phyloP scores from a whole-genome alignment of 345 rosid species.

The Boechera stricta region DNA sequence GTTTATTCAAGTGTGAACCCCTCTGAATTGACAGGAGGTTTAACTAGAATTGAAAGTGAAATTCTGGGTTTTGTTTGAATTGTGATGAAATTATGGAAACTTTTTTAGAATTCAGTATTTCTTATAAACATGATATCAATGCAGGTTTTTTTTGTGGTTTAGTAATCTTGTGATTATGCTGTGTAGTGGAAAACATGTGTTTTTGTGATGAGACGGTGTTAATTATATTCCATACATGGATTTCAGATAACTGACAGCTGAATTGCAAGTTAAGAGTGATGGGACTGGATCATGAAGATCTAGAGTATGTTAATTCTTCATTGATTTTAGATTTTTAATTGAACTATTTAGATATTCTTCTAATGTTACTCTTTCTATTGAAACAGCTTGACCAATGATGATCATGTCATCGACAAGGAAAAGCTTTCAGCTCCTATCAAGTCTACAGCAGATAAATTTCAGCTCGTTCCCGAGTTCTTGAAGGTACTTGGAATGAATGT shows the following conservation, averaged over 20 bases:
- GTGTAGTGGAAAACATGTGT: background rate
- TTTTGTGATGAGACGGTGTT: no score
- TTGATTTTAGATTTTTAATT: background rate
- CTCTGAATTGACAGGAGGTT: no score
- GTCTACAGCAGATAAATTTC: slow-evolving; percentile 36
- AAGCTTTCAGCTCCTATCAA: slow-evolving; percentile 47
- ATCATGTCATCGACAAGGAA: slow-evolving; percentile 23
- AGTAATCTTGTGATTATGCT: background rate
- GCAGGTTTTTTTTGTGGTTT: no score
- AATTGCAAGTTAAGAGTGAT: slow-evolving; percentile 28
- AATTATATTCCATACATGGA: background rate
- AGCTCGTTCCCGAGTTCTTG: slow-evolving; percentile 49
- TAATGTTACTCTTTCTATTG: slow-evolving; percentile 6
- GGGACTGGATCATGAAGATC: slow-evolving; percentile 34
- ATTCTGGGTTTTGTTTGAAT: no score
- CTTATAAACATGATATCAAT: no score
- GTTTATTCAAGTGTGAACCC: no score
- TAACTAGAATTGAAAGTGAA: no score
- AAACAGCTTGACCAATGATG: slow-evolving; percentile 32
- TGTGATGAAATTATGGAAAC: no score
- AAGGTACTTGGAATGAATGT: slow-evolving; percentile 31
- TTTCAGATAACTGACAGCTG: slow-evolving; percentile 28
- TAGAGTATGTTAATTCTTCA: slow-evolving; percentile 29
- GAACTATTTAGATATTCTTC: background rate
- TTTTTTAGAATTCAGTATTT: no score